Base-by-base conservation (phyloP, 257 asterid species). In the Thymus quinquecostatus region DNA sequence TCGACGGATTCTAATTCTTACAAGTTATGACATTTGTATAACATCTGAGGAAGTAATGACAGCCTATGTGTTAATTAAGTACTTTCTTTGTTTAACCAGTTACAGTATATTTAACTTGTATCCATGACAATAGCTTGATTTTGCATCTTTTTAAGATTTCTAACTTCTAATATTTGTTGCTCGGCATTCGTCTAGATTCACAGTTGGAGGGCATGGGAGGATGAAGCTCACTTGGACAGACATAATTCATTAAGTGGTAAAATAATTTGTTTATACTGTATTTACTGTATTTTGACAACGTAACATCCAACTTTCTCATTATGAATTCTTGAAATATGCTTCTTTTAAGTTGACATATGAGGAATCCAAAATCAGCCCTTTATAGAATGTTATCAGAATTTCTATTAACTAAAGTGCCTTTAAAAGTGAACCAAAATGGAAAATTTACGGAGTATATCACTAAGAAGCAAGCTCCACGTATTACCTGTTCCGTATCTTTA, bases 191-290 rank as follows among this genome's bases (percentile, higher is more conserved):
- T 80, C 70, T 72, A 95, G 99, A 81, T 95, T 63, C 99, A 95
- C 65, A 87, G 87, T 77, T 95, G 98, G 99, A 86, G 98, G 78
- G 33, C 28, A 60, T 95, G 99, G 99, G 99, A 95, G 84, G 92
- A 90, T 36, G 98, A 95, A 86, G 99, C 99, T 78, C 96, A 75
- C 59, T 67, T 82, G 88, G 96, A 88, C 81, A 84, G 81, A 38
- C 83, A 80, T 63, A 81, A 89, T 76, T 74, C 96, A 13, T 83
- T 92, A 82, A 82, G 78, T 12, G 98, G 97, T 92, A 83, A 74
- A 41, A 63, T 27, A 50, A 30, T 74, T 69, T 47, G 32, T 64
- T 67, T 28, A 14, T 30, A 33, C 53, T 2, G 49, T 60, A 55
- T 68, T 59, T 30, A 33, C 53, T 2, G 49, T 60, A 55, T 68